Evolutionary conservation across 352 stramenopile species (phyloP).

Genomic region (Phytophthora gonapodyides): DNA sequence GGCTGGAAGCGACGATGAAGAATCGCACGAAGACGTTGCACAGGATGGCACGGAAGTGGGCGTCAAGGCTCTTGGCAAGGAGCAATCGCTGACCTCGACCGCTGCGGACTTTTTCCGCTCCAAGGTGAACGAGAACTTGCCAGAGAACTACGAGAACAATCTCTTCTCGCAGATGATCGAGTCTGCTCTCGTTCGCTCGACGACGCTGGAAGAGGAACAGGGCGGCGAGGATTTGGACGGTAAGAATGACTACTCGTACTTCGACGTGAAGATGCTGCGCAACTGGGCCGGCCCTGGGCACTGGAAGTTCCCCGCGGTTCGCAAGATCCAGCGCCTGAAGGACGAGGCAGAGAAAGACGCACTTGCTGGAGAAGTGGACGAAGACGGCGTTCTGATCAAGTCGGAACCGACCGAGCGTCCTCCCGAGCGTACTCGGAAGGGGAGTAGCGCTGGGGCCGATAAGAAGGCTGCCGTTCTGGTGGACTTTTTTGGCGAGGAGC

Average conservation of each 20-base stretch:
- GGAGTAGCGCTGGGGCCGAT: conserved; percentile 35
- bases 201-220: conserved; percentile 45
- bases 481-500: conserved; percentile 61
- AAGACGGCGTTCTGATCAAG: conserved; percentile 37
- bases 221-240: conserved; percentile 44
- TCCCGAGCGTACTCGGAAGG: conserved; percentile 26
- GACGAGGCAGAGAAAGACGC: conserved; percentile 37
- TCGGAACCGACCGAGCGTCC: conserved; percentile 18
- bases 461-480: conserved; percentile 50
- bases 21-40: conserved; percentile 17
- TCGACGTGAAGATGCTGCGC: conserved; percentile 81
- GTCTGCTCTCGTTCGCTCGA: conserved; percentile 68
- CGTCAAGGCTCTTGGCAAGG: conserved; percentile 26
- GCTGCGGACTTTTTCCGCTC: conserved; percentile 68
- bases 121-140: conserved; percentile 46
- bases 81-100: conserved; percentile 38
- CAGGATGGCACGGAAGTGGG: conserved; percentile 23
- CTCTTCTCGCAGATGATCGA: conserved; percentile 77
- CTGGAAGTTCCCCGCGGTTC: conserved; percentile 70
- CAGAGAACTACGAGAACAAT: conserved; percentile 57
- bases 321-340: conserved; percentile 39
- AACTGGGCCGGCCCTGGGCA: conserved; percentile 81
- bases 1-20: conserved; percentile 27
- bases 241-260: conserved; percentile 81
- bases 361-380: conserved; percentile 36